phyloP scores from a whole-genome alignment of 495 filamentous ascomycete species.

The Cetradonia linearis region DNA sequence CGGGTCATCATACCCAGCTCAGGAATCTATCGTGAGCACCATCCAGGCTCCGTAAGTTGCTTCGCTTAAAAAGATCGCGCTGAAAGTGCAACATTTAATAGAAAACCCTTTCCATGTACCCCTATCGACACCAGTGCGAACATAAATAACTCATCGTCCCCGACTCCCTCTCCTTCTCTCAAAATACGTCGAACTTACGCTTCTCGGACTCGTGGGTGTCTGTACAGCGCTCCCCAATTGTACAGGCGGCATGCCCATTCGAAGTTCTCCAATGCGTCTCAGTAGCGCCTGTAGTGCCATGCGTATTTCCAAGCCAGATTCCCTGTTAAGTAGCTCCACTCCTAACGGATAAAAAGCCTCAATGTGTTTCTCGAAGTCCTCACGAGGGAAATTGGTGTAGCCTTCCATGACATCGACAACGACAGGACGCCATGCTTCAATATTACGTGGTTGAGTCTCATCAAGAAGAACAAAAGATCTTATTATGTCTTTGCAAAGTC shows the following conservation, averaged over 20 bases:
- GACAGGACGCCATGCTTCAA: slow-evolving; percentile 90
- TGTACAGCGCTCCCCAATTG: slow-evolving; percentile 25
- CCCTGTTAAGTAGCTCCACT: slow-evolving; percentile 73
- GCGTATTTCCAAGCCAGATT: slow-evolving; percentile 67
- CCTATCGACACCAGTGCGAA: background rate
- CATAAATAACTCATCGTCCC: slow-evolving; percentile 5
- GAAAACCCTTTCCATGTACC: background rate
- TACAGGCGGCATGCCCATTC: slow-evolving; percentile 49
- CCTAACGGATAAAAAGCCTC: slow-evolving; percentile 74
- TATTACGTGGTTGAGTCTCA: slow-evolving; percentile 90
- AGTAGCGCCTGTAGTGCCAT: slow-evolving; percentile 64
- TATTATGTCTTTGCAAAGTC: slow-evolving; percentile 85
- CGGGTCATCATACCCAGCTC: background rate
- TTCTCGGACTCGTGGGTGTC: slow-evolving; percentile 38
- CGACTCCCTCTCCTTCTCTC: slow-evolving; percentile 24
- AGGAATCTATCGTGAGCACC: slow-evolving; percentile 1
- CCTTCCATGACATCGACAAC: slow-evolving; percentile 97
- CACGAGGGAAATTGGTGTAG: slow-evolving; percentile 75
- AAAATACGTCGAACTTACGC: slow-evolving; percentile 22
- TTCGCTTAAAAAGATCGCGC: slow-evolving; percentile 1
- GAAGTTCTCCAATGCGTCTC: slow-evolving; percentile 71
- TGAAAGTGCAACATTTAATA: background rate
- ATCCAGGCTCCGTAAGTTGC: background rate
- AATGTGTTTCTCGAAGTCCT: slow-evolving; percentile 71
- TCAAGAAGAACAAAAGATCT: slow-evolving; percentile 71